Evolutionary conservation across 2,329 filamentous ascomycete genomes (phyloP), one percentile per base, ranked within the genome.

Genomic region (Xylariales sp.): DNA sequence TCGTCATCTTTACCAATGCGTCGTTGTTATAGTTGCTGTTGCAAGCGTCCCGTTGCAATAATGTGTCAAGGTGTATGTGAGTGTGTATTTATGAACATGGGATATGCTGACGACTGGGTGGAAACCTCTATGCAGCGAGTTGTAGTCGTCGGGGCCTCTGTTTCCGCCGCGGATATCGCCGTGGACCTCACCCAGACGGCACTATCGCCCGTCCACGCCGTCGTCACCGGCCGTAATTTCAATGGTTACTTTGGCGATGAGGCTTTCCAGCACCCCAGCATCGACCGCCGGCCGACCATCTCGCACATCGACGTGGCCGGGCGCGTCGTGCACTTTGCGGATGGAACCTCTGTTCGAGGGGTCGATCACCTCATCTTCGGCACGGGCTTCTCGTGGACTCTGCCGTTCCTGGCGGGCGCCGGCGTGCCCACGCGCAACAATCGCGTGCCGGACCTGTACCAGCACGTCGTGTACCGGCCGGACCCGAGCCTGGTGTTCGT

Each of bases 321-420:
- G 4, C n/a, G n/a, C n/a, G n/a, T n/a, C n/a, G 72, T 82, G 0
- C 62, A 75, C 40, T 76, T 84, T 33, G 61, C 67, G 23, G 75
- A 83, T 44, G 78, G 78, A 2, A 69, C 62, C 1, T 61, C 53
- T 1, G 62, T 79, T 6, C 45, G 63, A 0, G 62, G 72, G 14
- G 72, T 85, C 12, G 81, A 85, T 53, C 53, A 74, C 47, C 66
- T 85, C 43, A 73, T 85, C 45, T 81, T 85, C 41, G 80, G 78
- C 16, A 85, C 81, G 0, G 81, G 81, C 0, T 84, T 82, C 53
- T 70, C 65, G 18, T 84, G 77, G 77, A 77, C 75, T 0, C 53
- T 83, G 0, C 79, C 78, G 0, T 84, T 83, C 50, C 53, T 82
- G 1, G 74, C 74, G 0, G 51, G 66, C 2, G 74, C 74, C 0